Base-by-base conservation (phyloP, 78 protist genomes). In the Neovahlkampfia damariscottae region DNA sequence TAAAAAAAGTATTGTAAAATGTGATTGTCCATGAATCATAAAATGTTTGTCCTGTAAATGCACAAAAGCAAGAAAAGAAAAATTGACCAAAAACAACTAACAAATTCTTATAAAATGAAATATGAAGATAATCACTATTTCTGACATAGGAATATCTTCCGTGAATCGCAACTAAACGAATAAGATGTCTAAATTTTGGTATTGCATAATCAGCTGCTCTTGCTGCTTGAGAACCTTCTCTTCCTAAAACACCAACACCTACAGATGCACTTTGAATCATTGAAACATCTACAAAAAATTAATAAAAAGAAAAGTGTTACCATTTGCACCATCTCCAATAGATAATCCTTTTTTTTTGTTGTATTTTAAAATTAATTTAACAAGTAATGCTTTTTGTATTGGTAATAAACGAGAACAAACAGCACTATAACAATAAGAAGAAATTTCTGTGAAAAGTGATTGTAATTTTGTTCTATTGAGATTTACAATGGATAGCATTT, bases 271-370 rank as follows among this genome's bases (percentile, higher is more conserved):
- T 76, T 67, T 82, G 82, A n/a, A 82, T 82, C 80, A 77, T 82
- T 40, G 74, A 1, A 1, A 91, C 93, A 77, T 92, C n/a, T n/a
- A n/a, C n/a, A n/a, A n/a, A n/a, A n/a, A n/a, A n/a, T n/a, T n/a
- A n/a, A n/a, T n/a, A n/a, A n/a, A n/a, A n/a, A n/a, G n/a, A n/a
- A n/a, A n/a, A n/a, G n/a, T n/a, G n/a, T n/a, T n/a, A n/a, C n/a
- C 96, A 68, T 91, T 91, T 39, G 96, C 97, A 30, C 98, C 98
- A 70, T 95, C 98, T 68, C 98, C 98, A 58, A 95, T 93, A 35
- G 95, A 84, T 72, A 95, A 86, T 38, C 96, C 92, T 31, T 86
- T 82, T n/a, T 38, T 40, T 35, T 37, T 72, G 76, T 50, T 7
- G 31, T 1, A 30, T n/a, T 3, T 7, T 67, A 37, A 34, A 84